A percentile compares a stretch with the other conserved stretches of the same genome.
Conservation (phyloP, 1,284 basidiomycete genomes). For the Tilletia setariae region DNA sequence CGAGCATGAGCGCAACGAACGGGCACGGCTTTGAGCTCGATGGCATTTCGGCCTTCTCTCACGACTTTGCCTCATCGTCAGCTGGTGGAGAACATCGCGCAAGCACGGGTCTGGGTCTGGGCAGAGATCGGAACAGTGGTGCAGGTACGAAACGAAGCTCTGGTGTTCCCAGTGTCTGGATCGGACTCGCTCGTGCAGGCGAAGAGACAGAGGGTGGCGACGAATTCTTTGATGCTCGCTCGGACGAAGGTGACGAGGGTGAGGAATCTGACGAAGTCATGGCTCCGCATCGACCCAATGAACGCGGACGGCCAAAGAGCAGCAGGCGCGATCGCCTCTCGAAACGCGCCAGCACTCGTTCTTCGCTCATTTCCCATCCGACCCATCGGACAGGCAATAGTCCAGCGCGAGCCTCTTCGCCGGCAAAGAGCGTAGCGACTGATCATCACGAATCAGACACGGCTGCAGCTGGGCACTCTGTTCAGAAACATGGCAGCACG, state of each 20-base stretch:
- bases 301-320: not conserved
- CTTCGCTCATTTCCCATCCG: not conserved
- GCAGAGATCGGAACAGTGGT: no score
- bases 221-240: conserved; percentile 8
- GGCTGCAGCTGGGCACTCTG: conserved; percentile 8
- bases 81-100: not conserved
- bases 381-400: not conserved
- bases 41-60: not conserved
- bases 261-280: not conserved
- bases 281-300: not conserved
- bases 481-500: not conserved
- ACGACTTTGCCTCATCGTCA: not conserved
- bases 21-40: conserved; percentile 12
- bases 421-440: not conserved
- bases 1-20: conserved; percentile 16
- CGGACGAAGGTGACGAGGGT: conserved; percentile 10
- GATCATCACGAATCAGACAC: conserved; percentile 6
- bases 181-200: conserved; percentile 1
- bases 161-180: conserved; percentile 12
- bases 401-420: not conserved
- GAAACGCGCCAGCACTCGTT: conserved; percentile 5
- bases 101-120: no score
- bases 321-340: not conserved
- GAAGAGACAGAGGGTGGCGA: conserved; percentile 12
- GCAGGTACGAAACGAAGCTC: not conserved